Conservation (phyloP, 306 rosid species). For the Begonia masoniana region DNA sequence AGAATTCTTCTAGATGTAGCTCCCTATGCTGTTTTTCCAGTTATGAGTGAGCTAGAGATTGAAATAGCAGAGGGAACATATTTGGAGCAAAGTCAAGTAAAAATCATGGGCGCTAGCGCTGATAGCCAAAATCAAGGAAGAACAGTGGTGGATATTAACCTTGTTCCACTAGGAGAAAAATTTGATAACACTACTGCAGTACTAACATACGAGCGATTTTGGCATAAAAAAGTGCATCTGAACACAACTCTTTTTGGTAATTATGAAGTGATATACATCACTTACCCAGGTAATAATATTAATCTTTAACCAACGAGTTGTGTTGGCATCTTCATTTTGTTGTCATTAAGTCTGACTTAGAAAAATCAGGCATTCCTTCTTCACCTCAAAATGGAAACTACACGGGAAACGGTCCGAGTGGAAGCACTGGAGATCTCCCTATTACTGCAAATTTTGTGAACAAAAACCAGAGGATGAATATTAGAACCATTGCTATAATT, state of each 20-base stretch:
- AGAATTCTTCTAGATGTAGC: conserved; percentile 65
- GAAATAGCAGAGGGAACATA: conserved; percentile 84
- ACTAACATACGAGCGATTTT: conserved; percentile 51
- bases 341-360: conserved; percentile 26
- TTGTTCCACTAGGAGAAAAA: conserved; percentile 84
- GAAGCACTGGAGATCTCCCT: conserved; percentile 39
- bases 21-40: conserved; percentile 59
- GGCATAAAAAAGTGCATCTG: conserved; percentile 65
- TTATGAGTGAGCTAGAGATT: conserved; percentile 66
- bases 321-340: conserved; percentile 11
- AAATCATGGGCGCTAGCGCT: conserved; percentile 89
- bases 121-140: conserved; percentile 64
- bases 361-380: conserved; percentile 60
- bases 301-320: conserved; percentile 6
- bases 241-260: conserved; percentile 58
- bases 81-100: conserved; percentile 83
- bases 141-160: conserved; percentile 64
- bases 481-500: conserved; percentile 45
- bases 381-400: conserved; percentile 33
- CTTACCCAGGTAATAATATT: conserved; percentile 66
- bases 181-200: conserved; percentile 75
- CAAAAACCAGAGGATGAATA: conserved; percentile 49
- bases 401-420: conserved; percentile 36
- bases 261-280: conserved; percentile 44
- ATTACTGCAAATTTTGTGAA: conserved; percentile 32